Evolutionary conservation across 441 rosid genomes (phyloP).

Genomic region (Arabidopsis lyrata): DNA sequence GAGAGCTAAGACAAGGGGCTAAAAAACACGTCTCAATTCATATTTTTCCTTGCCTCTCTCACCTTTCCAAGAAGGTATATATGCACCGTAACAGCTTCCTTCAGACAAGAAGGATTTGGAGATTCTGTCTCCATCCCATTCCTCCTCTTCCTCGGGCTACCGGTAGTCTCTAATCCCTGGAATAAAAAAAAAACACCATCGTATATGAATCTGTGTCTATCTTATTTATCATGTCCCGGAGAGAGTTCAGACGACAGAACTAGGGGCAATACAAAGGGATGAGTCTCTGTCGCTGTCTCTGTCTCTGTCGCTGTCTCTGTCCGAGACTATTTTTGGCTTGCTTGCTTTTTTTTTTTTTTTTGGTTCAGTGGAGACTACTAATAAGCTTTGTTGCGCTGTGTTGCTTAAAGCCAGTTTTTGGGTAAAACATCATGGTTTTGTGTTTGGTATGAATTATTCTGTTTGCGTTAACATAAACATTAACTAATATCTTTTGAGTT

Average conservation of each 20-base stretch:
- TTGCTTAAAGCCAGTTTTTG: slow-evolving; percentile 34
- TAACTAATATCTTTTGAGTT: slow-evolving; percentile 13
- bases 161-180: slow-evolving; percentile 45
- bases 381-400: slow-evolving; percentile 42
- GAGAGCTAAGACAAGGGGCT: slow-evolving; percentile 63
- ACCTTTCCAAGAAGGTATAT: slow-evolving; percentile 47
- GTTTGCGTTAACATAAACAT: slow-evolving; percentile 37
- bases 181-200: slow-evolving; percentile 35
- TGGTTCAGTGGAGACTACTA: slow-evolving; percentile 33
- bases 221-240: slow-evolving; percentile 38
- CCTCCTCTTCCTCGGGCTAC: slow-evolving; percentile 37
- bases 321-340: slow-evolving; percentile 45
- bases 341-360: slow-evolving; percentile 24
- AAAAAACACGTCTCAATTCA: slow-evolving; percentile 8
- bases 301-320: slow-evolving; percentile 34
- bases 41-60: slow-evolving; percentile 28
- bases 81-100: slow-evolving; percentile 43
- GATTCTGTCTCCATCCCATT: slow-evolving; percentile 40
- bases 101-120: slow-evolving; percentile 43
- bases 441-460: slow-evolving; percentile 36
- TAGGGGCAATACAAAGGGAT: slow-evolving; percentile 27
- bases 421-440: slow-evolving; percentile 27
- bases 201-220: slow-evolving; percentile 41
- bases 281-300: slow-evolving; percentile 8
- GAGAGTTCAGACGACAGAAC: slow-evolving; percentile 38